phyloP scores from a whole-genome alignment of 805 yeast genomes.

The Nadsonia fulvescens region DNA sequence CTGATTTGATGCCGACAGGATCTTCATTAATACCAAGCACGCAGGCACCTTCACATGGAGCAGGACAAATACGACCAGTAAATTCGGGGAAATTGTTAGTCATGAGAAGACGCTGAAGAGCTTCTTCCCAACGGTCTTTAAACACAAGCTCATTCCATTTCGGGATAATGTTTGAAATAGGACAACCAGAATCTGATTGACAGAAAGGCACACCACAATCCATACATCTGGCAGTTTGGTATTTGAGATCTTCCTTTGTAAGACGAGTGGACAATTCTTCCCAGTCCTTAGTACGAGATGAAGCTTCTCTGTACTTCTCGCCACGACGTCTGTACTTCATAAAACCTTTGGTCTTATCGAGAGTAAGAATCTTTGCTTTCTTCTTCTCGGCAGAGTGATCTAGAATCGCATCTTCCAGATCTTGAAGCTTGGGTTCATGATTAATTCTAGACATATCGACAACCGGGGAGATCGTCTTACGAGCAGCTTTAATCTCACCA shows the following conservation, averaged over 20 bases:
- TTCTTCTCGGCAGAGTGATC: constrained; percentile 50
- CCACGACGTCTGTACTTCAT: constrained; percentile 82
- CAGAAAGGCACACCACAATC: constrained; percentile 99
- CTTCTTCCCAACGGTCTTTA: constrained; percentile 88
- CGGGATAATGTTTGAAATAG: constrained; percentile 91
- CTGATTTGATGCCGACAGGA: constrained; percentile 91
- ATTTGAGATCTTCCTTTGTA: constrained; percentile 68
- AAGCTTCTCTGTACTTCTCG: constrained; percentile 69
- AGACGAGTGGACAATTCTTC: constrained; percentile 69
- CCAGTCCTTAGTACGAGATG: constrained; percentile 76
- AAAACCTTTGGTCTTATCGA: constrained; percentile 79
- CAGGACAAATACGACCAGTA: constrained; percentile 96
- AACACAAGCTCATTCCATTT: constrained; percentile 95
- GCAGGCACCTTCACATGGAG: constrained; percentile 97
- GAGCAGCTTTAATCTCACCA: constrained; percentile 50
- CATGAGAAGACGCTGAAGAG: constrained; percentile 78
- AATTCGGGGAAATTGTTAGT: constrained; percentile 98
- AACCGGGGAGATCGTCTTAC: constrained; percentile 6
- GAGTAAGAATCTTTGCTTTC: constrained; percentile 36
- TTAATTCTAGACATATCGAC: constrained; percentile 12
- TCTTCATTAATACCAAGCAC: constrained; percentile 84
- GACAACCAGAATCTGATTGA: constrained; percentile 96
- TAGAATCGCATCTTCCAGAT: constrained; percentile 73
- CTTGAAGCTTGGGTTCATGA: constrained; percentile 70
- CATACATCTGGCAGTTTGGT: constrained; percentile 96